A percentile compares a stretch with the other conserved stretches of the same genome.
These are phyloP conservation scores for Chlamydomonas sphaeroides DNA, from an alignment of 139 green algal species.

Conservation along the genomic window DNA sequence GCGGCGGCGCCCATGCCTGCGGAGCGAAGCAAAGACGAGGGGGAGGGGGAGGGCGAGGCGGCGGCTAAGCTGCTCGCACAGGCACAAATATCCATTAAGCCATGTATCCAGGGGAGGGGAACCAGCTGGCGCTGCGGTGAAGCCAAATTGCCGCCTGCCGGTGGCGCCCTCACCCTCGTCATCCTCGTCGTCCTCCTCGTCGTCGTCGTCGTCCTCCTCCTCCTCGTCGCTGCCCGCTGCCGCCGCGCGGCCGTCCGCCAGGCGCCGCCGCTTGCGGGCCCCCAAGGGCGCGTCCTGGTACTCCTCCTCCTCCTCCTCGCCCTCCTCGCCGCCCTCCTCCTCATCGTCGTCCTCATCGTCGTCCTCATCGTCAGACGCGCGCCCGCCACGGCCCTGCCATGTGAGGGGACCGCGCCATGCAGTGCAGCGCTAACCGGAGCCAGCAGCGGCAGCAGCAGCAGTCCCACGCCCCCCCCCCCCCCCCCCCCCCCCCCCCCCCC, in stretches of 20 bases:
- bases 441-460: no score
- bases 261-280: constrained; percentile 15
- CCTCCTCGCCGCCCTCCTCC: constrained; percentile 27
- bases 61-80: no score
- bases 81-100: no score
- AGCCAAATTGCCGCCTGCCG: no score
- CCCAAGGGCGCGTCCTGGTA: background rate
- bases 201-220: constrained; percentile 52
- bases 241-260: constrained; percentile 21
- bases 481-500: no score
- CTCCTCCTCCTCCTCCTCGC: constrained; percentile 18
- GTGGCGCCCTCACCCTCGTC: constrained; percentile 53
- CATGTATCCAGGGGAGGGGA: no score
- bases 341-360: constrained; percentile 32
- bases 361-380: constrained; percentile 11
- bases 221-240: background rate
- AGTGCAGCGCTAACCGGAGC: no score
- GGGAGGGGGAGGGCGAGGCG: background rate
- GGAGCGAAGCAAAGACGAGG: background rate
- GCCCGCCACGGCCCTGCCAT: no score
- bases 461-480: no score
- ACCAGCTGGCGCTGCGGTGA: no score
- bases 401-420: no score
- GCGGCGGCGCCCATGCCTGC: constrained; percentile 55
- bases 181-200: constrained; percentile 52